Base-by-base conservation (phyloP, 345 rosid species). In the Eucalyptus melliodora region DNA sequence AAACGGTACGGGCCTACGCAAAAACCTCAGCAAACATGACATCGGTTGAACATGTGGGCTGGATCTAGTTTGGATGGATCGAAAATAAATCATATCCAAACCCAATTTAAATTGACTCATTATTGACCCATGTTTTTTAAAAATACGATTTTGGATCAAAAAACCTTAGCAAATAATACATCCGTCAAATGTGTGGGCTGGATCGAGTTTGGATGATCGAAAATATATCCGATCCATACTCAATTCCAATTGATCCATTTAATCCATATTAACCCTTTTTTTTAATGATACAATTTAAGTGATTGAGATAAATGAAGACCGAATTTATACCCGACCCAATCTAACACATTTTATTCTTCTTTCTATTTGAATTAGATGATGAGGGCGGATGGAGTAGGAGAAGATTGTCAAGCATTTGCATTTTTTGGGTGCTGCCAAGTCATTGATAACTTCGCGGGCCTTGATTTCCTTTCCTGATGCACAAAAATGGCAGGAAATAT, bases 21-120 rank as follows among this genome's bases (percentile, higher is more conserved):
- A 0, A 65, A n/a, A 7, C 77, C 77, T 65, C 0, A 15, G 77
- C 31, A n/a, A n/a, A 65, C 8, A 1, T 0, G 1, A 15, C 34
- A 65, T n/a, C 37, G 0, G 37, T 65, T 17, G 10, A 1, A 16
- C 4, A 65, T 15, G 1, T 6, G 69, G 69, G 31, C 31, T 13
- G 69, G 69, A 27, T 1, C 34, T 0, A 12, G 16, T 60, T 60
- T 60, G 67, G n/a, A 27, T 11, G 67, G 67, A 60, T 27, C 31
- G 16, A 27, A 0, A 65, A 30, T 7, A 30, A 65, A 65, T 62
- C n/a, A 0, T 0, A 62, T 62, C 69, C 34, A 65, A 56, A 4
- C 6, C 30, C 62, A 24, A 56, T 56, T 0, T 24, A 24, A 65
- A 1, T 15, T 15, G 72, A n/a, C 37, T 0, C 72, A 15, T 15